Base-by-base conservation (phyloP, 2,329 filamentous ascomycete genomes). In the Microsporum ferrugineum region DNA sequence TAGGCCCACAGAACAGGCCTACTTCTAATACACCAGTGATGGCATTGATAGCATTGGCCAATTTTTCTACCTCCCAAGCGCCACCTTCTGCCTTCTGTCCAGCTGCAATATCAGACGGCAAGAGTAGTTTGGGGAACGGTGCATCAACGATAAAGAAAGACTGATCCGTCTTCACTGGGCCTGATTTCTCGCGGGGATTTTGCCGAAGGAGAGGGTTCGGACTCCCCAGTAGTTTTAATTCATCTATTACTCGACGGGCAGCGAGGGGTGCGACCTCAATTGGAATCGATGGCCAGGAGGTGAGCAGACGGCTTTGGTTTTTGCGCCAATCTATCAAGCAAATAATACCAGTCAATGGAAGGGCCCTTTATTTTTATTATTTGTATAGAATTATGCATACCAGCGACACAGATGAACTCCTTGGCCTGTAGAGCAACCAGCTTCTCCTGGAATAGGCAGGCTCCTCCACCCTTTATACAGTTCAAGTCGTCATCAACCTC, bases 401-500 rank as follows among this genome's bases (percentile, higher is more conserved):
- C 87, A 61, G 89, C 90, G 62, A 95, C 89, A 68, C 89, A 92
- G 64, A 96, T 81, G 70, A 96, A 96, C 71, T 89, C 88, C 75
- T 85, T 88, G 2, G 90, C 87, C 57, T 88, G 84, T 63, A 89
- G 84, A 3, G 91, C 91, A 3, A 99, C 91, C 39, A 99, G 80
- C 79, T 99, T 99, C 78, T 99, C 94, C 75, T 97, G 94, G 78
- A 96, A 95, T 61, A 97, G 77, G 75, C 94, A 99, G n/a, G 91
- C 94, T 62, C 94, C 94, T 57, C 94, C 94, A 60, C 94, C 94
- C 79, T 97, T 97, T 78, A 99, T 97, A 71, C 92, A 90, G 76
- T 97, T 99, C 63, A 99, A 77, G 59, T 95, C 88, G 55, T 89
- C 86, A 72, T 99, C 94, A 36, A 99, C 91, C 78, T 99, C 94